phyloP scores from a whole-genome alignment of 768 basidiomycete species.

The Scleroderma bovista region DNA sequence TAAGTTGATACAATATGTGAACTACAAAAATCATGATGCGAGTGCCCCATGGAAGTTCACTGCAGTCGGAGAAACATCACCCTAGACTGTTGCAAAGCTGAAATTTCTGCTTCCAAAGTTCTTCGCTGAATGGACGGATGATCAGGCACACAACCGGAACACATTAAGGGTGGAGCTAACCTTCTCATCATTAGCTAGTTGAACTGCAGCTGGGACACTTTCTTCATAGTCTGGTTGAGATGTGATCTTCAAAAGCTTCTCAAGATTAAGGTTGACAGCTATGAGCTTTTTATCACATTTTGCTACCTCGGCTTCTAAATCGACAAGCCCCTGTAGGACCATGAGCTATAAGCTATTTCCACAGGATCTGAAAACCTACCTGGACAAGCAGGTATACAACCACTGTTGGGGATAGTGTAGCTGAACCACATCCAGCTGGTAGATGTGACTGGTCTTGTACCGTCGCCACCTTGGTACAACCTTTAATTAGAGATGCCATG shows the following conservation, averaged over 20 bases:
- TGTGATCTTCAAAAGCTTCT: conserved; percentile 72
- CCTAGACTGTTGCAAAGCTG: conserved; percentile 63
- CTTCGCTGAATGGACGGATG: conserved; percentile 46
- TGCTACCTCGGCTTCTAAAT: conserved; percentile 80
- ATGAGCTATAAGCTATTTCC: not conserved
- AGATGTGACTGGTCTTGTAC: conserved; percentile 60
- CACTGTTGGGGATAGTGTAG: conserved; percentile 68
- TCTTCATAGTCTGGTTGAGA: conserved; percentile 71
- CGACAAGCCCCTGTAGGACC: conserved; percentile 70
- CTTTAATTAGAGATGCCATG: conserved; percentile 80
- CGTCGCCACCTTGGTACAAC: conserved; percentile 71
- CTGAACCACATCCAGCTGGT: conserved; percentile 84
- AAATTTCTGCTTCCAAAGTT: conserved; percentile 75
- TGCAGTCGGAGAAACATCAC: conserved; percentile 72
- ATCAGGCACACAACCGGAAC: not conserved
- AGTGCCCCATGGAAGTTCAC: too few species aligned
- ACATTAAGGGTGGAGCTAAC: conserved; percentile 34
- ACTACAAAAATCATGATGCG: too few species aligned
- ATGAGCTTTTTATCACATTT: conserved; percentile 90
- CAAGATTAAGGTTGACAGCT: conserved; percentile 58
- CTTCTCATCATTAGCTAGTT: conserved; percentile 74
- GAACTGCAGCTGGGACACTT: conserved; percentile 76
- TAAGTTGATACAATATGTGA: too few species aligned
- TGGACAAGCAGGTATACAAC: conserved; percentile 81
- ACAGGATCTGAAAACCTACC: conserved; percentile 39